Evolutionary conservation across 306 rosid genomes (phyloP), one percentile per base, ranked within the genome.

Genomic region (Ormosia emarginata): DNA sequence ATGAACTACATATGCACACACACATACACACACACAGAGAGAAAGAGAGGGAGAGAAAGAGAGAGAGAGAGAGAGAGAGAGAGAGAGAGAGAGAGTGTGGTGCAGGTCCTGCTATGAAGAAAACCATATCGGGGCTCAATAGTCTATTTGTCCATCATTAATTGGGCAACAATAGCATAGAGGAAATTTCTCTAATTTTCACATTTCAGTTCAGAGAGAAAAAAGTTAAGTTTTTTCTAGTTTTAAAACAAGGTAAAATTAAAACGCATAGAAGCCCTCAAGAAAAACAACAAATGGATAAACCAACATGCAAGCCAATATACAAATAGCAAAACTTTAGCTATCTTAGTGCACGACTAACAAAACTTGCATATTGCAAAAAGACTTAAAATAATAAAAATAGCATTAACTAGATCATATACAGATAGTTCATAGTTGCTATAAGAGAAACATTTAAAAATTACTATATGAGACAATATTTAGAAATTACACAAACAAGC

Each of bases 1-100:
- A 92, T 33, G 97, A 92, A 79, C 79, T 92, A 17, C 94, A 84
- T 67, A 90, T 92, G n/a, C n/a, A n/a, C n/a, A n/a, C n/a, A n/a
- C n/a, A n/a, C n/a, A n/a, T n/a, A n/a, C n/a, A n/a, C n/a, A n/a
- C n/a, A n/a, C n/a, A n/a, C n/a, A n/a, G n/a, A n/a, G n/a, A n/a
- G n/a, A n/a, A n/a, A n/a, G n/a, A n/a, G n/a, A n/a, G n/a, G n/a
- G n/a, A n/a, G n/a, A n/a, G n/a, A n/a, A n/a, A n/a, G n/a, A n/a
- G n/a, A n/a, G n/a, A n/a, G n/a, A n/a, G n/a, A n/a, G n/a, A 72
- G 14, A 59, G 3, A 53, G 0, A 52, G 0, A 55, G 0, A 52
- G 32, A 40, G 10, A 62, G 52, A 69, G 24, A 50, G 2, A 50
- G n/a, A n/a, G n/a, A 34, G 29, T 36, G 47, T 77, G 67, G 50